Base-by-base conservation (phyloP, 2,329 filamentous ascomycete species). In the Paecilomyces sp. region DNA sequence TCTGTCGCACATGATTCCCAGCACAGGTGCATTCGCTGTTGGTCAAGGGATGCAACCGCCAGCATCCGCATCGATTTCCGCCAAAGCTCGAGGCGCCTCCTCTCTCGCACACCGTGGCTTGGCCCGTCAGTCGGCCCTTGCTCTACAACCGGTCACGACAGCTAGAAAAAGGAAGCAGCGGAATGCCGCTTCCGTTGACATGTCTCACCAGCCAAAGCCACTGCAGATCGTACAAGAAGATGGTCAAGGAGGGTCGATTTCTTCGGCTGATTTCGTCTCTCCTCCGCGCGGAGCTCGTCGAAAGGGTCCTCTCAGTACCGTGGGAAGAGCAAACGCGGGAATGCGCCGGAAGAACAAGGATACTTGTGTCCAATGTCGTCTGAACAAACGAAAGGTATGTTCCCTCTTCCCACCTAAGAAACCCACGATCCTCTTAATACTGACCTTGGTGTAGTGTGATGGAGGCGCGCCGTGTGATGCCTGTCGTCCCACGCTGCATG, bases 191-290 rank as follows among this genome's bases (percentile, higher is more conserved):
- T 68, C 65, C 25, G 52, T 73, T 12, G 71, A 74, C 8, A 67
- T 72, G 31, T 64, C 63, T 13, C 63, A 62, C 22, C 61, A 62
- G 56, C 60, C 69, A 3, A 71, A 71, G 58, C 71, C 74, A 22
- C 61, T 77, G 58, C 75, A 77, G 60, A 77, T 77, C 61, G 75
- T 77, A 30, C 75, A 77, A 55, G 75, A 77, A 62, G 75, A 77
- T 66, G 75, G 75, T 5, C 69, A 74, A 60, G 75, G 75, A 18
- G 74, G 74, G 5, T 74, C 75, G 3, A 72, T 76, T 61, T 71
- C 74, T 1, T 77, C 75, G 12, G 73, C 74, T 13, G 73, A 75
- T 54, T 75, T 75, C 59, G 71, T 76, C 13, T 73, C 73, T n/a
- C 74, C 74, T 12, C 73, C 74, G 24, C 71, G 74, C n/a, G 73